Base-by-base conservation (phyloP, 305 asterid species). In the Fraxinus platypoda region DNA sequence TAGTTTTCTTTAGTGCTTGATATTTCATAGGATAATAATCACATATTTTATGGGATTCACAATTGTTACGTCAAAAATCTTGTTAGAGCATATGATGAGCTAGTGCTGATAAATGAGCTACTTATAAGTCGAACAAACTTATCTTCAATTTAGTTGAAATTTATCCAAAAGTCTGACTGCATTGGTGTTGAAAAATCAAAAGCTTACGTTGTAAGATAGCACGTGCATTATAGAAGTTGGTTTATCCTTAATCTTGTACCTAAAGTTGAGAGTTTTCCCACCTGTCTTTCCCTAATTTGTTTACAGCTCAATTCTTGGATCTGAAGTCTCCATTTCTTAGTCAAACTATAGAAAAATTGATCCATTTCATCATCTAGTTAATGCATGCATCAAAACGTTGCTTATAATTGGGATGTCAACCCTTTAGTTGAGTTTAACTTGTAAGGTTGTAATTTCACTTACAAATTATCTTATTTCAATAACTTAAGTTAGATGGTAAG, bases 141-240 rank as follows among this genome's bases (percentile, higher is more conserved):
- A 15, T 46, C 4, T 3, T 46, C 19, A 46, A 13, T 46, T 46
- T 15, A 52, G 23, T 17, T 52, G 62, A 52, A 17, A 46, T 46
- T 46, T 15, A 3, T 8, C 21, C 62, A 52, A 15, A 52, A 57
- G 26, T 19, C 34, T 23, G 34, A 66, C 35, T 64, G 34, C 15
- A 3, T 79, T 75, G 52, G 11, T 52, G 28, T 72, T 23, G 23
- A n/a, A 35, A 84, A 68, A 31, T 34, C 49, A 43, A 82, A 71
- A 80, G 9, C 83, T 81, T 74, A 28, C 5, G 31, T 23, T 73
- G 30, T 28, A 81, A 77, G 88, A 79, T 74, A 79, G 71, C 54
- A 81, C 62, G 43, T 80, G 82, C 77, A 35, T 74, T 26, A 19
- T 75, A 57, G 83, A 57, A 34, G 84, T 86, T 83, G 82, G 85